Evolutionary conservation across 805 yeast species (phyloP).

Genomic region (Monosporozyma unispora): DNA sequence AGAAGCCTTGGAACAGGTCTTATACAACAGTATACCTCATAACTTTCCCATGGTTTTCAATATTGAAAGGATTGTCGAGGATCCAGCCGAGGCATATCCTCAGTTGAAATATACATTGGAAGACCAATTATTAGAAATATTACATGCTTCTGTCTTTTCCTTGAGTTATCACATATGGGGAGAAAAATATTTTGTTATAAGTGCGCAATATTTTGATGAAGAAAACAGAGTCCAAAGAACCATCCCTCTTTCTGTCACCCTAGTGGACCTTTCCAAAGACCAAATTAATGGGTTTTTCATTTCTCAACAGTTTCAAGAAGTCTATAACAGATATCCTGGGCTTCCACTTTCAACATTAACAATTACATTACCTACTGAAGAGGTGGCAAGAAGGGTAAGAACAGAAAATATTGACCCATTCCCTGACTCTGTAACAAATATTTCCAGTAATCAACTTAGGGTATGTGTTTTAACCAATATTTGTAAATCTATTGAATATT

Average conservation of each 20-base stretch:
- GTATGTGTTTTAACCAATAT: slow-evolving; percentile 1
- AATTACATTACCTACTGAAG: slow-evolving; percentile 5
- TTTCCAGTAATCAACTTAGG: not conserved
- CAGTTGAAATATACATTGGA: not conserved
- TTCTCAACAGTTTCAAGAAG: not conserved
- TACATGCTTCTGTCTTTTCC: slow-evolving; percentile 4
- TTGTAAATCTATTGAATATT: slow-evolving; percentile 1
- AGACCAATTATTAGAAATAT: not conserved
- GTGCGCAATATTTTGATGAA: slow-evolving; percentile 9
- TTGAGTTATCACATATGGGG: slow-evolving; percentile 6
- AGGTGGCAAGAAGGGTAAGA: not conserved
- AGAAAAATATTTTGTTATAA: slow-evolving; percentile 5
- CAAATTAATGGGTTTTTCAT: not conserved
- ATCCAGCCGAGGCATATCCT: not conserved
- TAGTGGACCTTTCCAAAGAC: not conserved
- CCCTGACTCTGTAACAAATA: not conserved
- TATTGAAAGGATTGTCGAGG: not conserved
- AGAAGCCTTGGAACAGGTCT: slow-evolving; percentile 3
- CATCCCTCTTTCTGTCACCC: slow-evolving; percentile 5
- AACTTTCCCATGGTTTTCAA: slow-evolving; percentile 1
- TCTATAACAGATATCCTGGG: slow-evolving; percentile 4
- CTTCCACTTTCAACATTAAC: slow-evolving; percentile 5
- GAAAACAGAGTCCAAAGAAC: slow-evolving; percentile 1
- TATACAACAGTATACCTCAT: slow-evolving; percentile 1
- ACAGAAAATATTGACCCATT: not conserved